A percentile compares a stretch with the other conserved stretches of the same genome.
Conservation (phyloP, 805 yeast genomes). For the Candida vaughaniae region DNA sequence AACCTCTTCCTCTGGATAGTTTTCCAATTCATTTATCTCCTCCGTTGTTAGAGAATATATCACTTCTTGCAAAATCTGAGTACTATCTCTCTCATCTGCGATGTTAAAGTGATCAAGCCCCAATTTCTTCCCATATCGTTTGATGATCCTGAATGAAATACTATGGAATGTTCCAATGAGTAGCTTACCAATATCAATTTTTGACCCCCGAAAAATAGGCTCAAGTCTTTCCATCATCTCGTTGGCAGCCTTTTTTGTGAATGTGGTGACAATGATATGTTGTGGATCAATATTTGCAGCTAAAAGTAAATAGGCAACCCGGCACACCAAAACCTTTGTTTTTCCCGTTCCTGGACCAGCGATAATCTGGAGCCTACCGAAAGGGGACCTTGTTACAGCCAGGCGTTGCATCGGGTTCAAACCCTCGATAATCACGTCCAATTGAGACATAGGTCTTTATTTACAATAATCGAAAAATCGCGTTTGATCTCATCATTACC, state of each 20-base stretch:
- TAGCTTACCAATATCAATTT: conserved; percentile 43
- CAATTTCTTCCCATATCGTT: conserved; percentile 50
- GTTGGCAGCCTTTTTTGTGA: conserved; percentile 88
- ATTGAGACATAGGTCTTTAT: no score
- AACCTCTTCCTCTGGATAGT: conserved; percentile 16
- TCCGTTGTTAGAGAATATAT: conserved; percentile 22
- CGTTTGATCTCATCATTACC: no score
- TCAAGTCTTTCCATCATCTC: conserved; percentile 73
- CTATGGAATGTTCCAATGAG: conserved; percentile 90
- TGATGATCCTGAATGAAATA: conserved; percentile 62
- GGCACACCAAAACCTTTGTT: conserved; percentile 75
- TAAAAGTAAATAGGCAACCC: conserved; percentile 70
- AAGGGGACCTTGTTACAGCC: conserved; percentile 44
- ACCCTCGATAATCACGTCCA: no score
- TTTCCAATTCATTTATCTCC: conserved; percentile 16
- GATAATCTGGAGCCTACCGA: conserved; percentile 46
- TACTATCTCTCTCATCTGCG: conserved; percentile 65
- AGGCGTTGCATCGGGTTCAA: conserved; percentile 41
- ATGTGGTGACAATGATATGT: conserved; percentile 79
- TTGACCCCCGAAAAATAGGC: conserved; percentile 28
- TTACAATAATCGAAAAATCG: no score
- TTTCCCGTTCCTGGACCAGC: conserved; percentile 74
- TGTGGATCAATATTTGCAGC: conserved; percentile 55
- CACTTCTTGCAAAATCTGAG: conserved; percentile 44
- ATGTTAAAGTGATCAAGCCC: conserved; percentile 50